phyloP scores from a whole-genome alignment of 306 rosid genomes.

The Carpinus fangiana region DNA sequence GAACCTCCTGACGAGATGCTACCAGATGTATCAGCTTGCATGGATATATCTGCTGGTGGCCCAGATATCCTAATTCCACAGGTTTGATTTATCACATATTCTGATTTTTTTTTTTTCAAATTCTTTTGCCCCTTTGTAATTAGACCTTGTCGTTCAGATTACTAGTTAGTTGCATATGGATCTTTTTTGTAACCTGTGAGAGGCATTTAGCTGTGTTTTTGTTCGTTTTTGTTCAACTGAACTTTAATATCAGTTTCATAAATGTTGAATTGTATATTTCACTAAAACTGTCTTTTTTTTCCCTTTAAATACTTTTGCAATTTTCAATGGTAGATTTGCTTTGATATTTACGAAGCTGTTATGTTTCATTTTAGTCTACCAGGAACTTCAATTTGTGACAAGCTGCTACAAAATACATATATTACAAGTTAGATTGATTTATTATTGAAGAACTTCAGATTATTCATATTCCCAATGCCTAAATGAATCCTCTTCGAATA shows the following conservation, averaged over 20 bases:
- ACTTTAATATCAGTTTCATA: neutral
- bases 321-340: neutral
- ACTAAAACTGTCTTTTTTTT: neutral
- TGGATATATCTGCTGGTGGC: slow-evolving; percentile 30
- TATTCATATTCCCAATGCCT: neutral
- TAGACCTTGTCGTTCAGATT: neutral
- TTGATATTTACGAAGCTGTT: neutral
- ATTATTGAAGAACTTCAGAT: neutral
- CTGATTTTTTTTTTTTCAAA: slow-evolving; percentile 5
- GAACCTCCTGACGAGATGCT: slow-evolving; percentile 39
- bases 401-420: neutral
- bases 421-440: neutral
- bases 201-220: neutral
- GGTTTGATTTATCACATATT: slow-evolving; percentile 46
- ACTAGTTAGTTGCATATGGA: neutral
- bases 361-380: neutral
- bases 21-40: slow-evolving; percentile 40
- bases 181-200: neutral
- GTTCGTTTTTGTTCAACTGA: neutral
- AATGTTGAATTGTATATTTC: neutral
- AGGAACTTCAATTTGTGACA: neutral
- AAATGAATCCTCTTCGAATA: neutral
- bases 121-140: neutral
- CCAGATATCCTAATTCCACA: slow-evolving; percentile 42
- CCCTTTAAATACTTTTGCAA: neutral